Conservation (phyloP, 768 basidiomycete species). For the Auriculariales sp. region DNA sequence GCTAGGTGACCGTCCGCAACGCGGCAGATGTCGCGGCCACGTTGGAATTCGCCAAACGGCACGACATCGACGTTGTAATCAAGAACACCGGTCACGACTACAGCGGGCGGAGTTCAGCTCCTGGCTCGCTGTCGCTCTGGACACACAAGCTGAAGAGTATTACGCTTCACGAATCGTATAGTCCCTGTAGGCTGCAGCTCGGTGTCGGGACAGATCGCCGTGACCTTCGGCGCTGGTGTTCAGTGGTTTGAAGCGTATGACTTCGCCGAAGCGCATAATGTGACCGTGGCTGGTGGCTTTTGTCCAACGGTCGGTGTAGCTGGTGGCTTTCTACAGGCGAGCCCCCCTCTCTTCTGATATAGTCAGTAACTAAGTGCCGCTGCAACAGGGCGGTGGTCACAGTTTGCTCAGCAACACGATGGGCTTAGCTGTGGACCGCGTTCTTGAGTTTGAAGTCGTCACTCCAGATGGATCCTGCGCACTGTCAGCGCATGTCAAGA, state of each 20-base stretch:
- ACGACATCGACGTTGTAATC: conserved; percentile 1
- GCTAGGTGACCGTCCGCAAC: not conserved
- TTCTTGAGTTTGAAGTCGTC: conserved; percentile 36
- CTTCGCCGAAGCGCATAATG: conserved; percentile 1
- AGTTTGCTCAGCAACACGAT: not conserved
- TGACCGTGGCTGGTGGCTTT: conserved; percentile 3
- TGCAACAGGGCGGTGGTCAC: conserved; percentile 4
- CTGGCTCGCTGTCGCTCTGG: not conserved
- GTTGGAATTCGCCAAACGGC: not conserved
- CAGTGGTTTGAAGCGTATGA: not conserved
- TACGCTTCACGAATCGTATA: not conserved
- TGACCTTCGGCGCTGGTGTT: not conserved
- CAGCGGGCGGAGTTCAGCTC: not conserved
- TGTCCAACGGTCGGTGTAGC: not conserved
- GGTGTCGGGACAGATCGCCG: not conserved
- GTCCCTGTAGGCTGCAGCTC: not conserved
- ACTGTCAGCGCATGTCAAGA: conserved; percentile 32
- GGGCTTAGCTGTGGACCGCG: conserved; percentile 4
- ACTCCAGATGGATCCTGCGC: conserved; percentile 32
- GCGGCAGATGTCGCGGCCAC: not conserved
- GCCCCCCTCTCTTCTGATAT: too few relatives aligned
- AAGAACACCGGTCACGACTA: conserved; percentile 6
- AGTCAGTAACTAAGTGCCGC: too few relatives aligned
- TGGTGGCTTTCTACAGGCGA: conserved; percentile 1
- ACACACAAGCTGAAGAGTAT: too few relatives aligned